Conservation (phyloP, 345 rosid genomes). For the Gossypium stocksii region DNA sequence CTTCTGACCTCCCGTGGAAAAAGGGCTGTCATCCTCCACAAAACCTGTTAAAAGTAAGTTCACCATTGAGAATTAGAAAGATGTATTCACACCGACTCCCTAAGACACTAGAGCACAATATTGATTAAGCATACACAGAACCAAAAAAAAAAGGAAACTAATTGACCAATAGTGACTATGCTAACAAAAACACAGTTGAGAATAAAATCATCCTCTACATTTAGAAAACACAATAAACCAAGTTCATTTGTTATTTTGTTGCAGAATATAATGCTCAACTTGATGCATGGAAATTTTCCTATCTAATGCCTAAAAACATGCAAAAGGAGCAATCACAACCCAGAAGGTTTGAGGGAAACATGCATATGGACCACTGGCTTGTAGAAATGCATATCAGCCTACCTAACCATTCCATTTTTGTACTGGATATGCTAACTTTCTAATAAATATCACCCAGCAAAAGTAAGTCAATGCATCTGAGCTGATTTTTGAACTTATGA, state of each 20-base stretch:
- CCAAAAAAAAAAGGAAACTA: neutral
- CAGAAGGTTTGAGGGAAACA: neutral
- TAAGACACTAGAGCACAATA: neutral
- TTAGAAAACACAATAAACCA: neutral
- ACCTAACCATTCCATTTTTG: neutral
- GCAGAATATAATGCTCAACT: neutral
- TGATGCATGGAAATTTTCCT: neutral
- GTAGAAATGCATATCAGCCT: neutral
- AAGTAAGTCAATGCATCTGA: neutral
- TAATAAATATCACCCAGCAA: neutral
- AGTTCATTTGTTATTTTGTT: neutral
- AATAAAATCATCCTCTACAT: neutral
- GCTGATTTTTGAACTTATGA: neutral
- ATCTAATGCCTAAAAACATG: neutral
- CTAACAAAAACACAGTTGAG: neutral
- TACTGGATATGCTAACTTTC: neutral
- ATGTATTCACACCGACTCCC: neutral
- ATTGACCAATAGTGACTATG: neutral
- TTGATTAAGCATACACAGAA: neutral
- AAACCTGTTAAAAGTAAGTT: conserved; percentile 44
- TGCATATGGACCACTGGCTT: neutral
- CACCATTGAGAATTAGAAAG: neutral
- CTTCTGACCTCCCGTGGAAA: conserved; percentile 54
- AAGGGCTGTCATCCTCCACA: conserved; percentile 87
- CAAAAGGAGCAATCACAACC: neutral